phyloP scores from a whole-genome alignment of 345 rosid species.

The Psidium guajava region DNA sequence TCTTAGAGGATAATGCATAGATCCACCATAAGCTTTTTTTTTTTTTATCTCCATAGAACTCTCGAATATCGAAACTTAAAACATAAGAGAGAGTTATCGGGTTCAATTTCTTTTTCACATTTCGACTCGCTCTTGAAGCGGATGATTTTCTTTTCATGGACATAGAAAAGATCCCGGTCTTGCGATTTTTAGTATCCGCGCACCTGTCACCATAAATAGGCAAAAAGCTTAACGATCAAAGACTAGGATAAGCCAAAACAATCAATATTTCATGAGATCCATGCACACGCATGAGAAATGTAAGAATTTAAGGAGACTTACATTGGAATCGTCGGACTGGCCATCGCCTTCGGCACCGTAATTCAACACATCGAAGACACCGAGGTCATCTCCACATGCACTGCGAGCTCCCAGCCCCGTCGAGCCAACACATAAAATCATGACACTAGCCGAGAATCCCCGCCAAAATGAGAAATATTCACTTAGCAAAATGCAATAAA shows the following conservation, averaged over 20 bases:
- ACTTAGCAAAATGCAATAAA: neutral
- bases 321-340: constrained; percentile 5
- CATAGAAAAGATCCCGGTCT: neutral
- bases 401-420: neutral
- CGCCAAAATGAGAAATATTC: neutral
- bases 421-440: neutral
- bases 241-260: too few relatives aligned
- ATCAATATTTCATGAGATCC: too few relatives aligned
- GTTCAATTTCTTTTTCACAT: too few relatives aligned
- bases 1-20: too few relatives aligned
- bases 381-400: neutral
- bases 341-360: constrained; percentile 18
- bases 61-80: neutral
- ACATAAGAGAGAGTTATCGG: neutral
- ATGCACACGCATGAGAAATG: neutral
- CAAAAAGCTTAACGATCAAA: too few relatives aligned
- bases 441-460: neutral
- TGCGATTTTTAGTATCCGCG: neutral
- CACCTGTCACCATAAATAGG: neutral
- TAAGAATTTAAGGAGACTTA: neutral
- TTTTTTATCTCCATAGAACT: neutral
- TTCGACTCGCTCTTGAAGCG: neutral
- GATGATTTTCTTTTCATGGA: neutral
- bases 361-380: neutral
- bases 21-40: neutral